Percentiles rank a stretch among this genome's conserved stretches.
These are phyloP conservation scores for Ogataea saltuana DNA, from an alignment of 805 yeast species.

Conservation along the genomic window DNA sequence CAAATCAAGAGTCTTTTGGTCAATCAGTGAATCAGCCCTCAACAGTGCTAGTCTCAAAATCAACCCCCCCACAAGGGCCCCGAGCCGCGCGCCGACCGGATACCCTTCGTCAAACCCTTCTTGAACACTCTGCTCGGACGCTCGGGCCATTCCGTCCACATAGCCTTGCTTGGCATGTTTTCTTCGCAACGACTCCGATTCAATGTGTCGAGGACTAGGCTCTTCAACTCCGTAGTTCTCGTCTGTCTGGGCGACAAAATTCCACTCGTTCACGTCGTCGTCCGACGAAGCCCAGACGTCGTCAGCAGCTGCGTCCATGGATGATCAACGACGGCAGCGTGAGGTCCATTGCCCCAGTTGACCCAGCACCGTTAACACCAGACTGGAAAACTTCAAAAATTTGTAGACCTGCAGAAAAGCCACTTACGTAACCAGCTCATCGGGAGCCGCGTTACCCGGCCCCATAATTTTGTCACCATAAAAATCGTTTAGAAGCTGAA, in stretches of 20 bases:
- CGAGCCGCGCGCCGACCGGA: constrained; percentile 72
- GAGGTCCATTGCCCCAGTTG: too few relatives aligned
- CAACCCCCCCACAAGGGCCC: constrained; percentile 63
- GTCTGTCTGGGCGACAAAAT: constrained; percentile 26
- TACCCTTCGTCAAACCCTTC: constrained; percentile 80
- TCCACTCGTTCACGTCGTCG: constrained; percentile 27
- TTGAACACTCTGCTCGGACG: constrained; percentile 72
- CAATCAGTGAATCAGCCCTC: constrained; percentile 8
- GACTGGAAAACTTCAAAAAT: too few relatives aligned
- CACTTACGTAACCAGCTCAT: too few relatives aligned
- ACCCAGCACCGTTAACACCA: too few relatives aligned
- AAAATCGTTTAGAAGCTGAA: too few relatives aligned
- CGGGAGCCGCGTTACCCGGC: too few relatives aligned
- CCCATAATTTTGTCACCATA: too few relatives aligned
- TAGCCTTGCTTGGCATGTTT: constrained; percentile 80
- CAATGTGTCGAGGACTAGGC: constrained; percentile 26
- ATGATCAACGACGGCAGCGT: too few relatives aligned
- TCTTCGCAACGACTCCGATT: constrained; percentile 46
- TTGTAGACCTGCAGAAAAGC: too few relatives aligned
- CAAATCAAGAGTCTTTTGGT: constrained; percentile 19
- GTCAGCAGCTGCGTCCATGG: constrained; percentile 18
- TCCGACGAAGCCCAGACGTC: constrained; percentile 40
- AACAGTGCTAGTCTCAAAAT: constrained; percentile 46
- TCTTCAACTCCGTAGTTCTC: constrained; percentile 41
- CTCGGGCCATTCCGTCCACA: constrained; percentile 69